Base-by-base conservation (phyloP, 768 basidiomycete species). In the Boletus coccyginus region DNA sequence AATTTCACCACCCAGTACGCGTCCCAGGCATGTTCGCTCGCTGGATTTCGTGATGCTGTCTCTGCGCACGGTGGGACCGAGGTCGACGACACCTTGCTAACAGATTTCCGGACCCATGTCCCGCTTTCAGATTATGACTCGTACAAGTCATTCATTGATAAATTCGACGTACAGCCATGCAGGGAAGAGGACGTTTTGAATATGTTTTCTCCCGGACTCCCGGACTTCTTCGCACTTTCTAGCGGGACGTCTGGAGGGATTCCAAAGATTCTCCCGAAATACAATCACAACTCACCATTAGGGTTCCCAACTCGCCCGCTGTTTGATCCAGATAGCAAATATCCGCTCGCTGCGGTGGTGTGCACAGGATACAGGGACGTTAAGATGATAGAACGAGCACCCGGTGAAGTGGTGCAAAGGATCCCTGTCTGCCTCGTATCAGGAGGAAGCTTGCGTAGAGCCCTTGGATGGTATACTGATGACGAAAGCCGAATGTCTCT, bases 161-260 rank as follows among this genome's bases (percentile, higher is more conserved):
- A 55, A 29, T 66, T 66, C 24, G 31, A 61, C n/a, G 46, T 4
- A 16, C 31, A 13, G 3, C 65, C 61, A 24, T 66, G 65, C 57
- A 66, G 52, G 33, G 59, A 66, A 31, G 45, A 43, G 24, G 57
- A 66, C 4, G 57, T 66, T 31, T 13, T 12, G n/a, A 31, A 66
- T 31, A 44, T 66, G 51, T 51, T 66, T 52, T 42, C 65, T 9
- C 65, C 65, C 2, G 65, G 65, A 17, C 33, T 66, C 11, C 65
- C 65, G 1, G 42, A 49, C 17, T 50, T 43, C 39, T 13, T 66
- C 0, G 54, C 46, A 2, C 10, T 46, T n/a, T 59, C 65, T 4
- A 66, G 59, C 12, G 52, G 44, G 6, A 66, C 65, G 8, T 61
- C 65, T 10, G 58, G 65, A 19, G 38, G 36, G 8, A 42, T n/a